A percentile compares a stretch with the other conserved stretches of the same genome.
phyloP scores from a whole-genome alignment of 176 grass and related monocot genomes.

The Zizania latifolia region DNA sequence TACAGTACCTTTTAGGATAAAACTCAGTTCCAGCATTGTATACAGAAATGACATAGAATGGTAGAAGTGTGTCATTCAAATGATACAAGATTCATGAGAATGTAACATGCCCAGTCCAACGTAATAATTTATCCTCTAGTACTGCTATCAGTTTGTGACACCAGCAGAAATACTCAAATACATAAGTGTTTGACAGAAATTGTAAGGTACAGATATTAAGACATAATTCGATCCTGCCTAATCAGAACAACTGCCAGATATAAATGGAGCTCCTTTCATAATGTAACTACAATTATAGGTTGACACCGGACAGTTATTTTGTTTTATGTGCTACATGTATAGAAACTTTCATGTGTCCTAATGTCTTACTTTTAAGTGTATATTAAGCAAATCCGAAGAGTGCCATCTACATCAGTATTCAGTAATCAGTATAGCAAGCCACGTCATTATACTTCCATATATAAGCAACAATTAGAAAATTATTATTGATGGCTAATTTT shows the following conservation, averaged over 20 bases:
- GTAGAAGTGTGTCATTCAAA: background rate
- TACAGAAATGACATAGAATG: conserved; percentile 1
- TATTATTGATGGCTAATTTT: background rate
- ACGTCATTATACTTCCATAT: background rate
- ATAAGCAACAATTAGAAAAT: background rate
- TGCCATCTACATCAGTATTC: background rate
- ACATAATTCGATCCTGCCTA: background rate
- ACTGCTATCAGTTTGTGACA: background rate
- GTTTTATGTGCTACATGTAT: background rate
- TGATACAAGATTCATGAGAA: background rate
- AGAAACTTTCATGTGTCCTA: background rate
- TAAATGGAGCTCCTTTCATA: background rate
- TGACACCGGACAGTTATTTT: background rate
- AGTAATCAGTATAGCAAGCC: background rate
- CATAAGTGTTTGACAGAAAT: background rate
- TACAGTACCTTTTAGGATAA: conserved; percentile 56
- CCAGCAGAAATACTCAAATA: background rate
- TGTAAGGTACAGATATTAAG: background rate
- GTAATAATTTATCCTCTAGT: background rate
- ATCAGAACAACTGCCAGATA: background rate
- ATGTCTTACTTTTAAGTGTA: background rate
- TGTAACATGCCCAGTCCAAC: background rate
- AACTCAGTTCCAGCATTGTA: conserved; percentile 40
- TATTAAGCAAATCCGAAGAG: background rate
- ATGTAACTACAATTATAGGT: background rate